Percentiles rank a stretch among this genome's conserved stretches.
These are phyloP conservation scores for Halophytophthora batemanensis DNA, from an alignment of 352 stramenopile species.

Conservation along the genomic window DNA sequence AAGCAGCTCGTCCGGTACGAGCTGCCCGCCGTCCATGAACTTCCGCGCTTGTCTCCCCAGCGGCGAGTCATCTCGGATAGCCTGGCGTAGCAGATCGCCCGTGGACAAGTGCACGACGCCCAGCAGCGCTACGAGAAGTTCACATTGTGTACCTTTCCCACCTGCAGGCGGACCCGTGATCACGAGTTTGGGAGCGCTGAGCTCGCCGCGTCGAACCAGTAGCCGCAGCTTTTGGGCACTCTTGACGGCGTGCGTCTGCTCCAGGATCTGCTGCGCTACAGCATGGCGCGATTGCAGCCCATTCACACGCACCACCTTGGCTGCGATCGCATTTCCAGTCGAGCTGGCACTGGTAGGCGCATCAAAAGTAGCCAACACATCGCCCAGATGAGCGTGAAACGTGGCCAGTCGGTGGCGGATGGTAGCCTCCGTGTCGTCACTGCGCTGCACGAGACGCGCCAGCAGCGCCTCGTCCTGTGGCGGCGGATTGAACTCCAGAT, in stretches of 20 bases:
- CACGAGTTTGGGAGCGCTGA: constrained; percentile 77
- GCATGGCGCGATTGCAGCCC: constrained; percentile 43
- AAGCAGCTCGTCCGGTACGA: constrained; percentile 93
- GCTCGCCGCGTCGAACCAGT: constrained; percentile 42
- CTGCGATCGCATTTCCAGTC: background rate
- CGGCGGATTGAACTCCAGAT: constrained; percentile 96
- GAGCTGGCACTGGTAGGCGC: background rate
- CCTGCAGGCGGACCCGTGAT: constrained; percentile 89
- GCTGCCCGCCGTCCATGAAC: constrained; percentile 89
- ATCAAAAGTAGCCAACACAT: constrained; percentile 42
- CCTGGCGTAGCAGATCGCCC: constrained; percentile 90
- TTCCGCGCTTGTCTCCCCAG: constrained; percentile 77
- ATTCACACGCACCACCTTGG: constrained; percentile 42
- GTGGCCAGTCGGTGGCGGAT: constrained; percentile 86
- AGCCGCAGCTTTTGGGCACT: constrained; percentile 35
- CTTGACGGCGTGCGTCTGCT: constrained; percentile 36
- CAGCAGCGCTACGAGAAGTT: constrained; percentile 83
- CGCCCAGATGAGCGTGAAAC: constrained; percentile 78
- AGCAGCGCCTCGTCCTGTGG: constrained; percentile 55
- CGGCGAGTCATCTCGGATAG: constrained; percentile 65
- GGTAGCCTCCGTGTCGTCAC: constrained; percentile 92
- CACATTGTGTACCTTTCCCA: constrained; percentile 95
- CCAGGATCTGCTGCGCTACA: constrained; percentile 33
- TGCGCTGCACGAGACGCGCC: constrained; percentile 82
- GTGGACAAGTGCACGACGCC: constrained; percentile 92